A percentile compares a stretch with the other conserved stretches of the same genome.
Conservation (phyloP, 768 basidiomycete genomes). For the Lactarius vividus region DNA sequence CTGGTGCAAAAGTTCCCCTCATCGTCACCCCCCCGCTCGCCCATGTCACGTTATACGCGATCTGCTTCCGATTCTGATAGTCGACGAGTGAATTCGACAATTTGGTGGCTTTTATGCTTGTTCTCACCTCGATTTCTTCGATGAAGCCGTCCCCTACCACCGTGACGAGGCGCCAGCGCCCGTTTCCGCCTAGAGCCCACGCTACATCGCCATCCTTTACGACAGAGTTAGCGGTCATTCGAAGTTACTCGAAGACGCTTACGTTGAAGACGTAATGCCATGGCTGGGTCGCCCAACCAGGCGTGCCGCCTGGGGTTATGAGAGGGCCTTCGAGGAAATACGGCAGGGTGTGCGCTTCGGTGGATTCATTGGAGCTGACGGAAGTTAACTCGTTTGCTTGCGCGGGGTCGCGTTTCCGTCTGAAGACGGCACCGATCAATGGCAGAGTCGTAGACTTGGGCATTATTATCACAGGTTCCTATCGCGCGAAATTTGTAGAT, state of each 20-base stretch:
- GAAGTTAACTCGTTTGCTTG: neutral
- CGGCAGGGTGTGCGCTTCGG: neutral
- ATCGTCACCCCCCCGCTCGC: neutral
- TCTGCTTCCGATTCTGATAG: conserved; percentile 14
- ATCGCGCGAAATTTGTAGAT: neutral
- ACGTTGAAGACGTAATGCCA: conserved; percentile 22
- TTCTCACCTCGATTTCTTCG: conserved; percentile 16
- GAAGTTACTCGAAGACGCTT: neutral
- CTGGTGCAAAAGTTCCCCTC: conserved; percentile 19
- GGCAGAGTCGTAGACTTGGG: neutral
- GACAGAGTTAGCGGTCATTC: neutral
- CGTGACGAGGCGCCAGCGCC: conserved; percentile 21
- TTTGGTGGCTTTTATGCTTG: too few relatives aligned
- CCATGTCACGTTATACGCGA: conserved; percentile 21
- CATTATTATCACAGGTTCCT: neutral
- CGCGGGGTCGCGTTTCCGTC: neutral
- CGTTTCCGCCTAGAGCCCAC: conserved; percentile 17
- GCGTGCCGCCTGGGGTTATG: conserved; percentile 12
- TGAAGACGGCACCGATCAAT: neutral
- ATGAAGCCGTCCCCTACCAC: conserved; percentile 16
- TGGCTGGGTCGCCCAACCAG: conserved; percentile 20
- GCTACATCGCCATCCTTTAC: conserved; percentile 14
- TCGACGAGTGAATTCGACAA: neutral
- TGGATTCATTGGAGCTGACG: neutral
- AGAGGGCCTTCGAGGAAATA: conserved; percentile 1